Evolutionary conservation across 2,329 filamentous ascomycete species (phyloP).

Genomic region (Lojkania enalia): DNA sequence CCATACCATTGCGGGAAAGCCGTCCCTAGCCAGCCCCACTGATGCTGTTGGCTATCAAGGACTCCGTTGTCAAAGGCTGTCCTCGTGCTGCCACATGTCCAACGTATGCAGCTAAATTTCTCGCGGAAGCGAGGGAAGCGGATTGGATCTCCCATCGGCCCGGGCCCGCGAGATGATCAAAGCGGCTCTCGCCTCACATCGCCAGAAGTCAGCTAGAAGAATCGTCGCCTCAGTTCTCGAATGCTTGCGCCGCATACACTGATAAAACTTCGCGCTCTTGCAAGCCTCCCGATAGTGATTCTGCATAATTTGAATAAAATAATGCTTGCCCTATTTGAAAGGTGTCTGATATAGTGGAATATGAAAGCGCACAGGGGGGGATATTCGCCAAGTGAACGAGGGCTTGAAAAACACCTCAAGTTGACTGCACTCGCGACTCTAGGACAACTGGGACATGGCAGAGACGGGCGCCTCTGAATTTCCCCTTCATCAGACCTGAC

Average conservation of each 20-base stretch:
- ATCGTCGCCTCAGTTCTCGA: slow-evolving; percentile 19
- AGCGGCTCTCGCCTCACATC: slow-evolving; percentile 37
- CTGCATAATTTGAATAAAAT: not conserved
- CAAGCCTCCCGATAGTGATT: not conserved
- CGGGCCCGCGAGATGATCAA: slow-evolving; percentile 31
- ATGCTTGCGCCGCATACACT: slow-evolving; percentile 25
- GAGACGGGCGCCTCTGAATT: too few species aligned
- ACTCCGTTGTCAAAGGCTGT: slow-evolving; percentile 37
- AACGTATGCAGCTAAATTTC: slow-evolving; percentile 43
- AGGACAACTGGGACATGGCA: too few species aligned
- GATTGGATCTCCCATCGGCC: slow-evolving; percentile 37
- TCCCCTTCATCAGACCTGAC: too few species aligned
- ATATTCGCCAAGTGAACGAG: too few species aligned
- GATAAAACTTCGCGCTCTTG: slow-evolving; percentile 16
- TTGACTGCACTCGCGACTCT: too few species aligned
- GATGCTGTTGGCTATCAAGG: slow-evolving; percentile 40
- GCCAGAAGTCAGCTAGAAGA: slow-evolving; percentile 18
- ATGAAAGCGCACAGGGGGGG: too few species aligned
- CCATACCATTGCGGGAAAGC: slow-evolving; percentile 37
- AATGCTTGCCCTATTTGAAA: too few species aligned
- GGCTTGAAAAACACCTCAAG: too few species aligned
- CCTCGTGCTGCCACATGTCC: slow-evolving; percentile 47
- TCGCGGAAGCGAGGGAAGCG: slow-evolving; percentile 31
- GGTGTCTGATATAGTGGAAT: too few species aligned
- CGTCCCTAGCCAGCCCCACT: slow-evolving; percentile 38